These are phyloP conservation scores for Allium sativum DNA, from an alignment of 106 monocot species.

Conservation along the genomic window DNA sequence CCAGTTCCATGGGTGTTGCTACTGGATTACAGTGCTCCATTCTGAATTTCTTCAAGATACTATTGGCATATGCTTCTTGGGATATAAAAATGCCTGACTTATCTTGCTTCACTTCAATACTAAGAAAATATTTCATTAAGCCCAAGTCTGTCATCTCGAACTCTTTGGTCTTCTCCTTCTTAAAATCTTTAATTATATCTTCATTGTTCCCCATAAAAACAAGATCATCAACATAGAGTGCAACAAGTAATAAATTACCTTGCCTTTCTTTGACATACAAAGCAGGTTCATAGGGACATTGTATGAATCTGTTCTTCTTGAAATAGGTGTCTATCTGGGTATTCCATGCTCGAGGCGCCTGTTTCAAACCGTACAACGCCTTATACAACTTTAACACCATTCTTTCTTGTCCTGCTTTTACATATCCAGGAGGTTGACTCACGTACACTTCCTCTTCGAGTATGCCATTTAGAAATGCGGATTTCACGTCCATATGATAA, in stretches of 20 bases:
- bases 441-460: neutral
- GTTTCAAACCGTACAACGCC: neutral
- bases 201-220: neutral
- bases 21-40: no score
- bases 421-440: neutral
- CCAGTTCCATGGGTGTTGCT: no score
- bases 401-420: neutral
- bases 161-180: neutral
- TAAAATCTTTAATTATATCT: neutral
- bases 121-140: no score
- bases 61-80: no score
- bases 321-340: neutral
- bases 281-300: no score
- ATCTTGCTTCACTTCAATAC: no score
- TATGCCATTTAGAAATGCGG: neutral
- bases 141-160: neutral
- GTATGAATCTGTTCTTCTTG: no score
- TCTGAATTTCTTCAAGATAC: no score
- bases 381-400: neutral
- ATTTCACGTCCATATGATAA: conserved; percentile 1
- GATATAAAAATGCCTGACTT: no score
- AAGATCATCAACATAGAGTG: neutral
- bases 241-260: no score
- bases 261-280: no score
- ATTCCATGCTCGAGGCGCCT: neutral